Evolutionary conservation across 2,329 filamentous ascomycete genomes (phyloP).

Genomic region (Talaromyces verruculosus): DNA sequence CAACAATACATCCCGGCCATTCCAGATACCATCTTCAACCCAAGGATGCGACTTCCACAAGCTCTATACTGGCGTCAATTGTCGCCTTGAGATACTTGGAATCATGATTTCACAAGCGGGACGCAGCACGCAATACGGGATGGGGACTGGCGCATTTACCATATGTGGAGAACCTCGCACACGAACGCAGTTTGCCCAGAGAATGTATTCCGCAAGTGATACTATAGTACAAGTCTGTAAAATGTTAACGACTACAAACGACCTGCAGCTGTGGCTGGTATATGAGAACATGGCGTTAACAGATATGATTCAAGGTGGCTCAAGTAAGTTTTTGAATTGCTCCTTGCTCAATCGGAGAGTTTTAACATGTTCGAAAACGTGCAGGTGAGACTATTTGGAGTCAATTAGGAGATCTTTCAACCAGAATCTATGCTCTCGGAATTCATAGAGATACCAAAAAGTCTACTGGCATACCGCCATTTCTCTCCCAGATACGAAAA

Average conservation of each 20-base stretch:
- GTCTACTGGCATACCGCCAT: background rate
- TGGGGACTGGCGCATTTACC: conserved; percentile 24
- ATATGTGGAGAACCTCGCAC: conserved; percentile 12
- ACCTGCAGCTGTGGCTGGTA: conserved; percentile 35
- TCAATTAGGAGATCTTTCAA: conserved; percentile 12
- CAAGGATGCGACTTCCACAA: conserved; percentile 39
- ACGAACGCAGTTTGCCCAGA: conserved; percentile 26
- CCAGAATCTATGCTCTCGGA: background rate
- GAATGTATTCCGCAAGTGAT: conserved; percentile 37
- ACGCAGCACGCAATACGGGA: conserved; percentile 27
- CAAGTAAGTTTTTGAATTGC: conserved; percentile 31
- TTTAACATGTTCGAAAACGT: background rate
- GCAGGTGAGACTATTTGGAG: conserved; percentile 9
- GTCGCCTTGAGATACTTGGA: conserved; percentile 43
- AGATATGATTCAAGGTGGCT: conserved; percentile 38
- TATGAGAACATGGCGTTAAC: conserved; percentile 40
- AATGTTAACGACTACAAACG: conserved; percentile 41
- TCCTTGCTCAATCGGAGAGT: too few species aligned
- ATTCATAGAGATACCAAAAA: conserved; percentile 1
- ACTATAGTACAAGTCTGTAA: conserved; percentile 40
- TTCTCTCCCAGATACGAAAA: conserved; percentile 4
- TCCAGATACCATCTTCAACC: conserved; percentile 27
- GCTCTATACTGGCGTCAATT: conserved; percentile 38
- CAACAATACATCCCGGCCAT: conserved; percentile 30
- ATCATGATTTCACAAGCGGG: conserved; percentile 41